phyloP scores from a whole-genome alignment of 768 basidiomycete species.

The Harrya chromipes region DNA sequence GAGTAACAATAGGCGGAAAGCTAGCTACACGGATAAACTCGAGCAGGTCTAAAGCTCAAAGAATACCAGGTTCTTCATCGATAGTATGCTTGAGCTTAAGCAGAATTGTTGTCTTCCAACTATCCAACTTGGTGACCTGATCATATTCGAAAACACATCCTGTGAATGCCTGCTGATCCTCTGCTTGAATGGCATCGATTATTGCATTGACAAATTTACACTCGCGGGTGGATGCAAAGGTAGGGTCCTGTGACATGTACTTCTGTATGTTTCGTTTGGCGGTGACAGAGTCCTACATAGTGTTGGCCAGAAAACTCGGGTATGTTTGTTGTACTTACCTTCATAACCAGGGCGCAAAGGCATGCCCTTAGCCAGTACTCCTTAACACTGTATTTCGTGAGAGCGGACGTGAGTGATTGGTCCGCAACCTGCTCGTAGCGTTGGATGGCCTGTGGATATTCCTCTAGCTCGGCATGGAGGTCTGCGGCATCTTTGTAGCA shows the following conservation, averaged over 20 bases:
- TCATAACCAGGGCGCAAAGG: constrained; percentile 85
- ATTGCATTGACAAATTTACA: constrained; percentile 81
- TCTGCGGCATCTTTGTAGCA: constrained; percentile 98
- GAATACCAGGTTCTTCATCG: constrained; percentile 49
- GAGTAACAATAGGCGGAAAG: background rate
- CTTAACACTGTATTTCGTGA: constrained; percentile 99
- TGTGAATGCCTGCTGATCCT: constrained; percentile 73
- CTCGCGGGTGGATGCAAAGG: constrained; percentile 87
- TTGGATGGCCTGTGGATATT: constrained; percentile 81
- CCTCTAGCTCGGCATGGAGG: constrained; percentile 83
- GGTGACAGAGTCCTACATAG: constrained; percentile 73
- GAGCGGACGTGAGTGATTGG: constrained; percentile 69
- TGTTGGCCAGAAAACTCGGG: constrained; percentile 8
- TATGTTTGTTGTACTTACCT: constrained; percentile 47
- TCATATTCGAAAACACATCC: constrained; percentile 90
- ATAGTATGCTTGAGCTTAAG: constrained; percentile 86
- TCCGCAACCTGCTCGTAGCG: constrained; percentile 90
- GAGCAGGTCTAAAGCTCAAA: constrained; percentile 15
- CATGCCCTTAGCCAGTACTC: constrained; percentile 92
- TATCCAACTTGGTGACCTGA: constrained; percentile 88
- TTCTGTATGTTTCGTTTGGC: constrained; percentile 74
- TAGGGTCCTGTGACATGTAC: constrained; percentile 79
- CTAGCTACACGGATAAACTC: background rate
- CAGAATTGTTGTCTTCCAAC: constrained; percentile 92
- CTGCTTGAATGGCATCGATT: constrained; percentile 71